Conservation (phyloP, 1,284 basidiomycete genomes). For the Fistulina hepatica region DNA sequence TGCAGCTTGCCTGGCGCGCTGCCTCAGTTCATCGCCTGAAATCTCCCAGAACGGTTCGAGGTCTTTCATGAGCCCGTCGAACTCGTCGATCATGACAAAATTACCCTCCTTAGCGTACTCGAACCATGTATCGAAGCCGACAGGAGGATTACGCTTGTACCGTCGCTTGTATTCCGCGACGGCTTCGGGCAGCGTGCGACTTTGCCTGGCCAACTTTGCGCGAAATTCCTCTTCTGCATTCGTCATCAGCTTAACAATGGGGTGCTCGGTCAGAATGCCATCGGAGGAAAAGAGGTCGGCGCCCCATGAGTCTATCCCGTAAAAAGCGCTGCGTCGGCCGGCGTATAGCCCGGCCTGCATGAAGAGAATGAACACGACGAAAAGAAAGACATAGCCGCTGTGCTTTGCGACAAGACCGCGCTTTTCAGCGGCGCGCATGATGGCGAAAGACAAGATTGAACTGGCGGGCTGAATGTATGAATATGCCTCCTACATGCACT, state of each 20-base stretch:
- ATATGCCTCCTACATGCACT: too few species aligned
- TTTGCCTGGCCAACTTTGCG: constrained; percentile 61
- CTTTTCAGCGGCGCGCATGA: too few species aligned
- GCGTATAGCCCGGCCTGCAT: constrained; percentile 23
- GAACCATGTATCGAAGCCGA: constrained; percentile 88
- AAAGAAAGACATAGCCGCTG: constrained; percentile 34
- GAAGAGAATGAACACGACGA: constrained; percentile 39
- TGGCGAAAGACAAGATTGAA: too few species aligned
- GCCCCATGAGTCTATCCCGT: too few species aligned
- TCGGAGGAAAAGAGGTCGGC: too few species aligned
- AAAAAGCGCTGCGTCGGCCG: too few species aligned
- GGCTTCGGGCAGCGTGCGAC: constrained; percentile 62
- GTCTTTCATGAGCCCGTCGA: constrained; percentile 73
- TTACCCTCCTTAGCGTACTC: constrained; percentile 63
- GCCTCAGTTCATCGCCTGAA: constrained; percentile 59
- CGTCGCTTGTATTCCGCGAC: constrained; percentile 70
- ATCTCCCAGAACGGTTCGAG: constrained; percentile 74
- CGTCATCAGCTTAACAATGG: constrained; percentile 74
- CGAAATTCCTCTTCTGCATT: constrained; percentile 63
- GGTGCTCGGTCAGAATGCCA: constrained; percentile 37
- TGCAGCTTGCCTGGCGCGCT: constrained; percentile 42
- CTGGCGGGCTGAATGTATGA: too few species aligned
- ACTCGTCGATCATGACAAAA: constrained; percentile 84
- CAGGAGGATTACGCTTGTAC: constrained; percentile 73
- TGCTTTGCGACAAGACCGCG: too few species aligned